phyloP scores from a whole-genome alignment of 371 early-diverging fungal species.

The Rhizopus sp. region DNA sequence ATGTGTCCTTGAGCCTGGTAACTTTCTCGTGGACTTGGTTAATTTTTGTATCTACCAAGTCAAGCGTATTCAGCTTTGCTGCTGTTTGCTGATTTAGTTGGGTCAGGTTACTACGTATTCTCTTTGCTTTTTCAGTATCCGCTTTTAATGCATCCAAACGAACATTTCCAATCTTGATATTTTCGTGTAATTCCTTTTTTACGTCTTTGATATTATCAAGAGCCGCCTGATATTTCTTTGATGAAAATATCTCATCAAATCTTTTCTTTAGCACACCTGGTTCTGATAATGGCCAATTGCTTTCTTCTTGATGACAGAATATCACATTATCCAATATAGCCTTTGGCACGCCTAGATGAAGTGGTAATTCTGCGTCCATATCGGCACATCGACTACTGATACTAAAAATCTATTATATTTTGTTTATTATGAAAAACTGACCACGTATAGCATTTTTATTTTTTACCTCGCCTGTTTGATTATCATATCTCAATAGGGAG shows the following conservation, averaged over 20 bases:
- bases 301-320: constrained; percentile 99
- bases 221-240: constrained; percentile 93
- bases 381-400: constrained; percentile 86
- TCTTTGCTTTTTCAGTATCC: constrained; percentile 76
- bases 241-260: constrained; percentile 99
- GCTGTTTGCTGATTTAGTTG: constrained; percentile 37
- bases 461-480: constrained; percentile 62
- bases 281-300: constrained; percentile 97
- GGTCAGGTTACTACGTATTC: constrained; percentile 43
- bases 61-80: constrained; percentile 14
- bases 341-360: constrained; percentile 86
- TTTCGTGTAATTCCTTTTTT: constrained; percentile 71
- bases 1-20: constrained; percentile 14
- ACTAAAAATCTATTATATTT: constrained; percentile 54
- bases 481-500: constrained; percentile 63
- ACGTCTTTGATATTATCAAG: constrained; percentile 81
- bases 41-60: constrained; percentile 35
- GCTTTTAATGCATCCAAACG: constrained; percentile 69
- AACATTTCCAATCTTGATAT: constrained; percentile 68
- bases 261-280: constrained; percentile 92
- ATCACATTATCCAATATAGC: constrained; percentile 98
- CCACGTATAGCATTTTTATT: not conserved
- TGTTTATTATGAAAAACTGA: not conserved
- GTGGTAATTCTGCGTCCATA: constrained; percentile 84
- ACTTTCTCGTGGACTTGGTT: constrained; percentile 47